Evolutionary conservation across 2,329 filamentous ascomycete species (phyloP), one percentile per base, ranked within the genome.

Genomic region (Aspergillus fructus): DNA sequence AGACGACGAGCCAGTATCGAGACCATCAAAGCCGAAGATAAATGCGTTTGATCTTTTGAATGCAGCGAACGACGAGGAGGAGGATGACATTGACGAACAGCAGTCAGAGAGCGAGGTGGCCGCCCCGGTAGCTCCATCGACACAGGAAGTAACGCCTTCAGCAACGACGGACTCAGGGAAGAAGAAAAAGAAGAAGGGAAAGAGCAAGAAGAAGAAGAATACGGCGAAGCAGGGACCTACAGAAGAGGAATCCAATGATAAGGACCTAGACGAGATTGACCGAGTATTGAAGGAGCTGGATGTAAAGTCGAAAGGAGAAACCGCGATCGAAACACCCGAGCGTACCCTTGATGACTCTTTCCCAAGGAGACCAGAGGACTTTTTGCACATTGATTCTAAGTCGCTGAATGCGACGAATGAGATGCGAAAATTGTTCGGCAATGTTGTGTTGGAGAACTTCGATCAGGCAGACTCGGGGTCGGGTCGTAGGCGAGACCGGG

Each of bases 401-500:
- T 85, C 92, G 65, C 83, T 99, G 11, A 93, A 93, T 70, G 90
- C 90, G 7, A 81, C 88, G 37, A 96, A 96, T 68, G 94, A 99
- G 77, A 97, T 99, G 91, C 88, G 86, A 56, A 84, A 82, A 62
- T 76, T 91, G 0, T 91, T 90, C 70, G 88, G 88, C 4, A 83
- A 82, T 60, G 82, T 85, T 24, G 86, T 86, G 21, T 67, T 88
- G 11, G 84, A 88, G 64, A 79, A 76, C 30, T 79, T 84, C 51
- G 82, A 86, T 43, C 80, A 82, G 19, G 75, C 77, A 34, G 73
- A 73, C 46, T 68, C 69, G 53, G 71, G 70, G 46, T 68, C 78
- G 17, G 76, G 77, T 30, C 76, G 82, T 56, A 76, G 79, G 82
- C 71, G 83, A 78, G 68, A 89, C 82, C 73, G 84, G 78, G 68